Percentiles rank a stretch among this genome's conserved stretches.
Evolutionary conservation across 129 eudicot genomes (phyloP).

Genomic region (Scalesia atractyloides): DNA sequence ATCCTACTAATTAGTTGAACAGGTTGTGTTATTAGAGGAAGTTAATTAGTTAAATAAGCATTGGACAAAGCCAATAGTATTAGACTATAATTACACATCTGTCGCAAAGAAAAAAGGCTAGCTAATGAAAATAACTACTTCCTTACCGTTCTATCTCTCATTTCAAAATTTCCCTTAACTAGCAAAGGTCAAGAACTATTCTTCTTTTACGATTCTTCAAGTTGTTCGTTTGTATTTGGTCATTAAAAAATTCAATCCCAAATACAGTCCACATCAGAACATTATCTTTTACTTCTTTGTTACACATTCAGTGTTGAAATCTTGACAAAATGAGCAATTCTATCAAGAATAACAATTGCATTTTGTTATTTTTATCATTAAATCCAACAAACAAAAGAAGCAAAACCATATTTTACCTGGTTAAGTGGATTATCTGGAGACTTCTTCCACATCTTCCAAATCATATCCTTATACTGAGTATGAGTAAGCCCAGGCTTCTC

Average conservation of each 20-base stretch:
- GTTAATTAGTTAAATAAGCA: too few relatives aligned
- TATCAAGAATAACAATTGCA: neutral
- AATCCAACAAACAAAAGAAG: neutral
- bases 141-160: too few relatives aligned
- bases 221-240: too few relatives aligned
- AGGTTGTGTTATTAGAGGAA: too few relatives aligned
- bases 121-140: too few relatives aligned
- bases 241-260: neutral
- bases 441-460: conserved; percentile 98
- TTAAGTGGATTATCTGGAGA: conserved; percentile 97
- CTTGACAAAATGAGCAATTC: neutral
- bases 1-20: too few relatives aligned
- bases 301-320: neutral
- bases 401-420: conserved; percentile 48
- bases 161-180: too few relatives aligned
- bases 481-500: conserved; percentile 98
- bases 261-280: neutral
- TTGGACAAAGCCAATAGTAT: too few relatives aligned
- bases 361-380: neutral
- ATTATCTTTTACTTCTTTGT: neutral
- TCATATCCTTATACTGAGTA: conserved; percentile 91
- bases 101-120: too few relatives aligned
- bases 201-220: too few relatives aligned
- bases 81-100: too few relatives aligned
- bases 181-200: too few relatives aligned